Evolutionary conservation across 2,329 filamentous ascomycete genomes (phyloP), one percentile per base, ranked within the genome.

Genomic region (Rhynchosporium graminicola): DNA sequence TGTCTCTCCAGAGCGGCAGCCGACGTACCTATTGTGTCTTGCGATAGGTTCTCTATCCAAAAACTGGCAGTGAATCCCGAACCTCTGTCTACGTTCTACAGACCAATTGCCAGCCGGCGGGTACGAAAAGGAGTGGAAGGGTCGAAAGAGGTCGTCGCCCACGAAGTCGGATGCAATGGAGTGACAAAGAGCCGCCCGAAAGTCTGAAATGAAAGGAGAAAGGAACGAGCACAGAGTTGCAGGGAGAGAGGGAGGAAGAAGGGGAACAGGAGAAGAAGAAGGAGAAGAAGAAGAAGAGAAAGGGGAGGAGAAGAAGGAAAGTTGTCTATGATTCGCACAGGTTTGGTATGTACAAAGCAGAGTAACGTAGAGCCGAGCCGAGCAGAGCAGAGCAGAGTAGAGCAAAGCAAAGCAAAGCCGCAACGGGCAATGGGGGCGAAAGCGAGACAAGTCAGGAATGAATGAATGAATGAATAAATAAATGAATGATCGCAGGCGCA

Each of bases 21-120:
- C 68, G 60, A 70, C 68, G 61, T 66, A 71, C 69, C 61, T 65
- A 1, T 58, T 62, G 64, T 67, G 63, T 63, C 61, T 68, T 61
- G 63, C 63, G 61, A 67, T 48, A 43, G 59, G 45, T 64, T 42
- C 47, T 60, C 59, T 64, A 67, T 59, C 58, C 57, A 33, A 66
- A 51, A 55, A 58, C 60, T 36, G 5, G 33, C 33, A 36, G 6
- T 10, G 33, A 36, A 36, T 36, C 33, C 33, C 26, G 43, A 51
- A 12, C 43, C 48, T 61, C 51, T 62, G 60, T 66, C 45, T 65
- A 62, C 51, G 48, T 60, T 61, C 58, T 67, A 66, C 64, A 65
- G 20, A 60, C 61, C 54, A 65, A 61, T 62, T 62, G 59, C n/a
- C 52, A 48, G 9, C 43, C 46, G 45, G 42, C 58, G 43, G 55